These are phyloP conservation scores for Rhipidocladum racemiflorum DNA, from an alignment of 176 grass and related monocot species.

Conservation along the genomic window DNA sequence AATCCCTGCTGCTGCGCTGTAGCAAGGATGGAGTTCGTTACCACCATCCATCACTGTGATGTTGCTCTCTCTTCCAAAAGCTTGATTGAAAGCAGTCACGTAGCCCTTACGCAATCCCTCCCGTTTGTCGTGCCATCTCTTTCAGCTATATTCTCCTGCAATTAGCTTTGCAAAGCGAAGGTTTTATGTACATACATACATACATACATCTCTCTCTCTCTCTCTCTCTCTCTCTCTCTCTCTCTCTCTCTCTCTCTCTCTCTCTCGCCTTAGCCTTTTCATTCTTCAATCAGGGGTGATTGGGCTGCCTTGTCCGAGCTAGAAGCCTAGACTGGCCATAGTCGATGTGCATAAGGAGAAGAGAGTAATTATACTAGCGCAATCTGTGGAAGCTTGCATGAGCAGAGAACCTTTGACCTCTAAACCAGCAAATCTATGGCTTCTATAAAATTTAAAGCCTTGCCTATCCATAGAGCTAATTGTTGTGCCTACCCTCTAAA, in stretches of 20 bases:
- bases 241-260: no score
- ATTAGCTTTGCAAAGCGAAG: constrained; percentile 32
- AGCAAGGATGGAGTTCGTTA: constrained; percentile 15
- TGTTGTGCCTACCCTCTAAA: constrained; percentile 1
- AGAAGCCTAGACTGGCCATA: constrained; percentile 7
- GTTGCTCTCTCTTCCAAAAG: constrained; percentile 38
- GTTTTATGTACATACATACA: not conserved
- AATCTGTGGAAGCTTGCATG: constrained; percentile 8
- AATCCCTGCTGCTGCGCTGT: constrained; percentile 14
- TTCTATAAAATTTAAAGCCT: not conserved
- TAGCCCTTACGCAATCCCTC: constrained; percentile 60
- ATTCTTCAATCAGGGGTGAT: constrained; percentile 1
- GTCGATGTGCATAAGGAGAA: not conserved
- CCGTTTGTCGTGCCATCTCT: constrained; percentile 44
- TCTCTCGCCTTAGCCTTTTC: constrained; percentile 34
- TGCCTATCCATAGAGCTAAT: not conserved
- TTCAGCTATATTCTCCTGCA: constrained; percentile 45
- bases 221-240: no score
- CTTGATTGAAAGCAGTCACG: constrained; percentile 51
- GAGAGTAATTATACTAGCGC: not conserved
- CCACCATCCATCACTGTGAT: constrained; percentile 19
- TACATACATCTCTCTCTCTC: no score
- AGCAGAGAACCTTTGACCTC: constrained; percentile 20
- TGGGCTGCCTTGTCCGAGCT: not conserved
- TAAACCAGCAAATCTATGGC: not conserved